phyloP scores from a whole-genome alignment of 1,139 yeast species.

The Zygoascus hellenicus region DNA sequence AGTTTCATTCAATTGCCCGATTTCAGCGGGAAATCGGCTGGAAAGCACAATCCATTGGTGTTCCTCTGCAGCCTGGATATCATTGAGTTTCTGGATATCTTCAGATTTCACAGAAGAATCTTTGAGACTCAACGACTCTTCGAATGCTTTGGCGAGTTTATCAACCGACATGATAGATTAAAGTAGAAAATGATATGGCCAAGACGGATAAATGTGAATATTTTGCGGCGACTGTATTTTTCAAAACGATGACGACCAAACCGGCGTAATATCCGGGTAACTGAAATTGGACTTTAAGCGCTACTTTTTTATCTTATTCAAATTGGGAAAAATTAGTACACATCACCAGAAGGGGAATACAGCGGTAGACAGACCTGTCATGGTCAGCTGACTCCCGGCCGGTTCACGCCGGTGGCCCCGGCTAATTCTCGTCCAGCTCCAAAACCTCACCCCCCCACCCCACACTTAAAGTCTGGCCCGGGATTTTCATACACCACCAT shows the following conservation, averaged over 20 bases:
- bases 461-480: too few relatives aligned
- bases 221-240: neutral
- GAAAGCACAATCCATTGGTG: constrained; percentile 79
- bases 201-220: neutral
- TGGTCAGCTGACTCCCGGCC: too few relatives aligned
- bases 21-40: constrained; percentile 51
- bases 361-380: too few relatives aligned
- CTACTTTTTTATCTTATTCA: too few relatives aligned
- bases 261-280: neutral
- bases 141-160: constrained; percentile 25
- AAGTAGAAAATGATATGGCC: neutral
- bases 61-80: constrained; percentile 58
- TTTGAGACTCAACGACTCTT: constrained; percentile 22
- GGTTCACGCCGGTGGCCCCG: too few relatives aligned
- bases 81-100: constrained; percentile 24
- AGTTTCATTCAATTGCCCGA: constrained; percentile 56
- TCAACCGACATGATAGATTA: constrained; percentile 20
- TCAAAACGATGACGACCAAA: neutral
- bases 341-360: too few relatives aligned
- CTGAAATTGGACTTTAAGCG: neutral
- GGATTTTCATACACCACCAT: too few relatives aligned
- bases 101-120: constrained; percentile 18
- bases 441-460: too few relatives aligned
- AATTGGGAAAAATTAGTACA: neutral
- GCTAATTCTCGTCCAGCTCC: too few relatives aligned